Conservation (phyloP, 164 flowering plant genomes). For the Liriodendron chinense region DNA sequence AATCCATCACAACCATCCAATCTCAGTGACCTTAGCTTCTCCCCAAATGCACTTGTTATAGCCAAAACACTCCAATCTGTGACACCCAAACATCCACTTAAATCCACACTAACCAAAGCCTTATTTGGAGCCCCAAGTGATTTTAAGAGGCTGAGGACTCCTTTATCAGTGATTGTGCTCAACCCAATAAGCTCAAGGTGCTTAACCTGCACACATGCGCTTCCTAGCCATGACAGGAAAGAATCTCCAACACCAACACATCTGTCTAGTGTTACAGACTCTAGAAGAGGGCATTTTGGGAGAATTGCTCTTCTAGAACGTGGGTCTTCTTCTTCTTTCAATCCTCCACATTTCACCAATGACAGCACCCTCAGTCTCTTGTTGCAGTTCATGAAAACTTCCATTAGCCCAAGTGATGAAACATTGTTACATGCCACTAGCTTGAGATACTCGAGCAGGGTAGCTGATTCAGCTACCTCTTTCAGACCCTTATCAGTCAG, state of each 20-base stretch:
- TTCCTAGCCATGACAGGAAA: slow-evolving; percentile 49
- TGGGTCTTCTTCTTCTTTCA: slow-evolving; percentile 15
- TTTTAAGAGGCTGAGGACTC: slow-evolving; percentile 43
- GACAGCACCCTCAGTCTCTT: not conserved
- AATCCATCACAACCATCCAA: slow-evolving; percentile 26
- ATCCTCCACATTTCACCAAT: not conserved
- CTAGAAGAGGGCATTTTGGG: slow-evolving; percentile 38
- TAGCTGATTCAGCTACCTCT: slow-evolving; percentile 30
- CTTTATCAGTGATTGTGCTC: slow-evolving; percentile 46
- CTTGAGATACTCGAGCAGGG: slow-evolving; percentile 39
- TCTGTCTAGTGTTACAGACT: slow-evolving; percentile 40
- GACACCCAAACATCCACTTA: slow-evolving; percentile 34
- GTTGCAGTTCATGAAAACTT: not conserved
- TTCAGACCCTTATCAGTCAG: slow-evolving; percentile 48
- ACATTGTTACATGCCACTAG: slow-evolving; percentile 50
- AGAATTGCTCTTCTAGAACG: slow-evolving; percentile 6
- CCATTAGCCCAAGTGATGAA: slow-evolving; percentile 36
- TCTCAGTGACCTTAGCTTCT: slow-evolving; percentile 26
- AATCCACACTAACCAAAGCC: slow-evolving; percentile 24
- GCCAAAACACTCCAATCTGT: slow-evolving; percentile 28
- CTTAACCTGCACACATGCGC: slow-evolving; percentile 45
- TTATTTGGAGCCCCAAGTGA: not conserved
- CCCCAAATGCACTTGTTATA: slow-evolving; percentile 24
- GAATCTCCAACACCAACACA: slow-evolving; percentile 54
- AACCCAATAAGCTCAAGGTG: slow-evolving; percentile 52